Evolutionary conservation across 495 filamentous ascomycete genomes (phyloP).

Genomic region (Xylaria scruposa): DNA sequence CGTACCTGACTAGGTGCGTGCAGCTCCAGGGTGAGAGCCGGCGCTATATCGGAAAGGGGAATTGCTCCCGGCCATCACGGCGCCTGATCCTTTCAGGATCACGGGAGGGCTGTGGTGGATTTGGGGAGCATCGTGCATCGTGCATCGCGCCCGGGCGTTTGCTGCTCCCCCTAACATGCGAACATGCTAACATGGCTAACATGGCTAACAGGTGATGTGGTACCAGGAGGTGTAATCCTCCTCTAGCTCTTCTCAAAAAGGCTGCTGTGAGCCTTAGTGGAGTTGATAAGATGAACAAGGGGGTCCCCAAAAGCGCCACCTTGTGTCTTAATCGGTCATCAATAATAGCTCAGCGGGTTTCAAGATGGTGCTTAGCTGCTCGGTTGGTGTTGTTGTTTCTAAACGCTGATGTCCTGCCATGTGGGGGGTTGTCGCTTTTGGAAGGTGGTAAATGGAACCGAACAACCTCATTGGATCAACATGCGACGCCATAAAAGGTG

Average conservation of each 20-base stretch:
- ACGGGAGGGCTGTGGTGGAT: background rate
- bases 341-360: slow-evolving; percentile 19
- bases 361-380: slow-evolving; percentile 2
- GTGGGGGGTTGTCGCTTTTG: slow-evolving; percentile 3
- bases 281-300: slow-evolving; percentile 15
- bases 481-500: background rate
- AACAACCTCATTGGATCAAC: background rate
- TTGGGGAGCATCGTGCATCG: background rate
- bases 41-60: slow-evolving; percentile 21
- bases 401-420: background rate
- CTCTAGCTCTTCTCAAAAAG: slow-evolving; percentile 16
- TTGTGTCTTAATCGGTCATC: slow-evolving; percentile 4
- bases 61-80: background rate
- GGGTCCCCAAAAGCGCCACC: slow-evolving; percentile 4
- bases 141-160: background rate
- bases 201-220: slow-evolving; percentile 2
- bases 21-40: background rate
- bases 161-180: background rate
- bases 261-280: slow-evolving; percentile 18
- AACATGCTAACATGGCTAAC: too few species aligned
- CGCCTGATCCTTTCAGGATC: background rate
- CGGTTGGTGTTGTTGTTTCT: background rate
- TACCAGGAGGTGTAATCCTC: slow-evolving; percentile 14
- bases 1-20: slow-evolving; percentile 9
- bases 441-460: slow-evolving; percentile 6